Base-by-base conservation (phyloP, 345 rosid species). In the Pugionium dolabratum region DNA sequence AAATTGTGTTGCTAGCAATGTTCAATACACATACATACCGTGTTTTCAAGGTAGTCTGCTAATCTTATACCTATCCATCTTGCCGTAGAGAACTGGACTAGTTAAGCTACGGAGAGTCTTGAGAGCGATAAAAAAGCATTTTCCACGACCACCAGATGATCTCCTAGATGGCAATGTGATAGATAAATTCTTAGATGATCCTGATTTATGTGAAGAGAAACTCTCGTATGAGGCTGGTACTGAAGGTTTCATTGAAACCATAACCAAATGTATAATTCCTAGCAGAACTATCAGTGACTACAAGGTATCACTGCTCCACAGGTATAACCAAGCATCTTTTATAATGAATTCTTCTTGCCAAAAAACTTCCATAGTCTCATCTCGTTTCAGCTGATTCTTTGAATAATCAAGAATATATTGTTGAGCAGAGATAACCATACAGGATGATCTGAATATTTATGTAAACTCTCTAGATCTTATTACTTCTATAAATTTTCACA, bases 31-130 rank as follows among this genome's bases (percentile, higher is more conserved):
- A 25, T 32, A 50, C 28, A 25, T 32, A 50, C 28, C 7, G 9
- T 72, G 49, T 64, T 56, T 63, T 54, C 18, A n/a, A 65, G 43
- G 43, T 66, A 54, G 25, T 46, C 54, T 77, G 59, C 58, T 59
- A 37, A 45, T 52, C 68, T 39, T 39, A 66, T 46, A 54, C 44
- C 1, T 60, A 32, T 61, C 57, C 45, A 60, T 73, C 72, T 32
- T 57, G 66, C 79, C 70, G 57, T 83, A 93, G 99, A 90, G 81
- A 88, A 88, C 92, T 71, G 97, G 97, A 59, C 76, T 90, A 68
- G 77, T 94, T 73, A 94, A 94, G 81, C 96, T 94, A 73, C 96
- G 99, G 33, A 82, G 97, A 79, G 99, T 90, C 69, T 81, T 94
- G 64, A 83, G 97, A 81, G 87, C 99, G 62, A 90, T 94, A 54